These are phyloP conservation scores for Debaryomyces subglobosus DNA, from an alignment of 1,139 yeast genomes.

Conservation along the genomic window DNA sequence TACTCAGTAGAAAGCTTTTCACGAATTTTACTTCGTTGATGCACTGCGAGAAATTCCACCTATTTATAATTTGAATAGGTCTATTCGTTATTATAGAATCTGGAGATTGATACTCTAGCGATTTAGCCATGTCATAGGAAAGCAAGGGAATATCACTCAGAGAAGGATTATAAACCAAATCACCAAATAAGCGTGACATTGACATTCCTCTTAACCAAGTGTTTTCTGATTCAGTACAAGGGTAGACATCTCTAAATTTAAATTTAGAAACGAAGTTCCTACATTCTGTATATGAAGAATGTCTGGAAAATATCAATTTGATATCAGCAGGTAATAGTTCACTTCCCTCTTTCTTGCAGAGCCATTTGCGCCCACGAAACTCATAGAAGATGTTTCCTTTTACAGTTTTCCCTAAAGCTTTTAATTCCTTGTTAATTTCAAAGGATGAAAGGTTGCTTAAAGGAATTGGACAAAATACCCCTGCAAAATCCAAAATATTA, in stretches of 20 bases:
- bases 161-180: slow-evolving; percentile 27
- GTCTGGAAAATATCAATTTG: slow-evolving; percentile 52
- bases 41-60: slow-evolving; percentile 42
- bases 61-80: slow-evolving; percentile 29
- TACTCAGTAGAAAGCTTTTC: not conserved
- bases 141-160: slow-evolving; percentile 18
- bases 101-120: slow-evolving; percentile 25
- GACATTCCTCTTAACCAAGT: slow-evolving; percentile 47
- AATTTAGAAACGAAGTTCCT: slow-evolving; percentile 40
- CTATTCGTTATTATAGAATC: slow-evolving; percentile 15
- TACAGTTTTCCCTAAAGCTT: slow-evolving; percentile 20
- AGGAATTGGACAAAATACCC: slow-evolving; percentile 29
- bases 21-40: slow-evolving; percentile 29
- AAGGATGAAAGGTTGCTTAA: slow-evolving; percentile 18
- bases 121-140: slow-evolving; percentile 33
- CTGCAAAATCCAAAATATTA: slow-evolving; percentile 38
- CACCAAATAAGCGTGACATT: slow-evolving; percentile 49
- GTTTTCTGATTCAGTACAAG: slow-evolving; percentile 38
- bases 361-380: slow-evolving; percentile 31
- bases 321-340: slow-evolving; percentile 45
- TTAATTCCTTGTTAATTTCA: slow-evolving; percentile 19
- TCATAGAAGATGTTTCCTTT: slow-evolving; percentile 28
- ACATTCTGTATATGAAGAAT: slow-evolving; percentile 55
- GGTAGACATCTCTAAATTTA: slow-evolving; percentile 49
- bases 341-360: slow-evolving; percentile 27